Evolutionary conservation across 2,329 filamentous ascomycete genomes (phyloP), one percentile per base, ranked within the genome.

Genomic region (Rhynchosporium agropyri): DNA sequence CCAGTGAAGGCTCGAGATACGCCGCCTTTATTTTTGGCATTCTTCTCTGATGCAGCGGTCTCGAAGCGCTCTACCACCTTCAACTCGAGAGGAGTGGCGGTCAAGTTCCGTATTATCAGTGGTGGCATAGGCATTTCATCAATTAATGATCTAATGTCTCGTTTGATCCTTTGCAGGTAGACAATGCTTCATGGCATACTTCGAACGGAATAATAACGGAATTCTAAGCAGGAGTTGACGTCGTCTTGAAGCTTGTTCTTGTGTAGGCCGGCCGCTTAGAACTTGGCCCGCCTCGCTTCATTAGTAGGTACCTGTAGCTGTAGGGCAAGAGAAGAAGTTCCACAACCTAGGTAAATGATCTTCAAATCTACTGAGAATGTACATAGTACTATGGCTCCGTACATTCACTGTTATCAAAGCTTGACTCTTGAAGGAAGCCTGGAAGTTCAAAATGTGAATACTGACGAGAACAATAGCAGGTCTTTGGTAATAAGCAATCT

Each of bases 61-160:
- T 87, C 84, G 74, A 92, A 92, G 69, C 89, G 88, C 78, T 96
- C 90, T 63, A 94, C 80, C 64, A 81, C 76, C 75, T 87, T 88
- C 70, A 97, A 83, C 69, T 88, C 85, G 61, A 97, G 79, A n/a
- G 86, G 82, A 55, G 84, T 87, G 62, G 84, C 80, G 50, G 91
- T 94, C 68, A 96, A 79, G 76, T 97, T 97, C 71, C 93, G 91
- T 71, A 97, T 85, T 4, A 84, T 90, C 69, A 97, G 79, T 15
- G 63, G 57, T 61, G 71, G 63, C 15, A 43, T n/a, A 13, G 69
- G 56, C 72, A 73, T 73, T 58, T 40, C 50, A 49, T 20, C 40
- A 20, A 57, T 45, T 46, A 29, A 31, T 12, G 42, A 55, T 38
- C 33, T 9, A 20, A 38, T 15, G 5, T 4, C 7, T 46, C 9